Conservation (phyloP, 148 eudicot species). For the Cornus florida region DNA sequence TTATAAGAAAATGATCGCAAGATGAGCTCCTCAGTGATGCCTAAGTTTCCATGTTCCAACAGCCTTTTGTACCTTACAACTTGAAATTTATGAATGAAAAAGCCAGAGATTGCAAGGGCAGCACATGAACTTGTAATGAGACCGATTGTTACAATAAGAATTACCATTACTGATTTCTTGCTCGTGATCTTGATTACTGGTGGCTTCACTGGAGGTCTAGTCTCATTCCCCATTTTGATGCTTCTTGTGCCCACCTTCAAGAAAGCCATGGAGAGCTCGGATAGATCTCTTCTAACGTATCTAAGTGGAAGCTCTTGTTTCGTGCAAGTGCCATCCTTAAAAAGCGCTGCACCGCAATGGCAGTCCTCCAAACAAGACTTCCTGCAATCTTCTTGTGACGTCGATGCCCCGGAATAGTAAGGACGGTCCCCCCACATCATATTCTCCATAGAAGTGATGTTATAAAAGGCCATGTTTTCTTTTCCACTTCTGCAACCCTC, state of each 20-base stretch:
- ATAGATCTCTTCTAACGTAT: constrained; percentile 4
- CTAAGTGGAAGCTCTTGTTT: constrained; percentile 12
- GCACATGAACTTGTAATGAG: not conserved
- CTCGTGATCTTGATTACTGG: not conserved
- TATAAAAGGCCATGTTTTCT: not conserved
- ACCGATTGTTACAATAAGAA: constrained; percentile 3
- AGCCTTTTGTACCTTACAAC: constrained; percentile 1
- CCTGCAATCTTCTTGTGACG: constrained; percentile 2
- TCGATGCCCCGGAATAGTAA: not conserved
- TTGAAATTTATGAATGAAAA: constrained; percentile 5
- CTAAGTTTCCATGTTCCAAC: not conserved
- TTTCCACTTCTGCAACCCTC: not conserved
- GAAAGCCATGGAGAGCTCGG: not conserved
- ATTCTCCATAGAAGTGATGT: not conserved
- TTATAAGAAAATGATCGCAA: not conserved
- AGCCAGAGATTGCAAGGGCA: constrained; percentile 1
- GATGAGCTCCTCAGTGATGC: not conserved
- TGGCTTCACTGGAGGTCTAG: too few relatives aligned
- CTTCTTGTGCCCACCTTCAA: not conserved
- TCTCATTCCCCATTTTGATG: not conserved
- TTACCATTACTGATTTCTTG: constrained; percentile 2
- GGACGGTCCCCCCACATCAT: not conserved
- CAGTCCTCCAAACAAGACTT: constrained; percentile 15
- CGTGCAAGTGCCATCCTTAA: not conserved
- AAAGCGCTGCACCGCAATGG: not conserved